Conservation (phyloP, 352 stramenopile species). For the Aphanomyces astaci region DNA sequence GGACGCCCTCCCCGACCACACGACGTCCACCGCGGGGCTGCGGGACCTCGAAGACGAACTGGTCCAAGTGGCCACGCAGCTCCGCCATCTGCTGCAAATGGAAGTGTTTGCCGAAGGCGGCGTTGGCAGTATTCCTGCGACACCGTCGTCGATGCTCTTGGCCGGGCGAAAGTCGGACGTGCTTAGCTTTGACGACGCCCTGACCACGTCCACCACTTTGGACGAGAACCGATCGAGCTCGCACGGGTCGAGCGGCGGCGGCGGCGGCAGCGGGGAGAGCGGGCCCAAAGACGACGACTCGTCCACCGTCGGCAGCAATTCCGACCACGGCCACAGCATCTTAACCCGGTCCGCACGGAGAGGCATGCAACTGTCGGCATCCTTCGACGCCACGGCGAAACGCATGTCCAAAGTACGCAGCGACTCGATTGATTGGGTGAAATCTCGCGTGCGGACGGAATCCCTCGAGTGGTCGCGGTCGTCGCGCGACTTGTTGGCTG, state of each 20-base stretch:
- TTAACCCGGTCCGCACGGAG: constrained; percentile 12
- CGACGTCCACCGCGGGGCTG: not conserved
- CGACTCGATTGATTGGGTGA: constrained; percentile 23
- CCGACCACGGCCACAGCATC: not conserved
- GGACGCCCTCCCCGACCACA: constrained; percentile 1
- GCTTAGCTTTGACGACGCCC: not conserved
- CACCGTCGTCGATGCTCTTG: not conserved
- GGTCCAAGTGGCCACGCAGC: constrained; percentile 1
- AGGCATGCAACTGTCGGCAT: not conserved
- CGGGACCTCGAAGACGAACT: constrained; percentile 17
- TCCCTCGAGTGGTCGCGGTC: not conserved
- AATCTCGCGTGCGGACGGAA: constrained; percentile 1
- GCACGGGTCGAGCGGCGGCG: constrained; percentile 10
- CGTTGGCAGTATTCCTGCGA: too few relatives aligned
- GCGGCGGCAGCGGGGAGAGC: not conserved
- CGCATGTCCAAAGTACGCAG: constrained; percentile 17
- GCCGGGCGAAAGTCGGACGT: not conserved
- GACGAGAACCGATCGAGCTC: constrained; percentile 19
- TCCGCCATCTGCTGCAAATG: constrained; percentile 2
- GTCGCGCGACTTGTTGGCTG: not conserved
- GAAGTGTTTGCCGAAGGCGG: not conserved
- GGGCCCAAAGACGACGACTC: not conserved
- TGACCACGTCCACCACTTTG: not conserved
- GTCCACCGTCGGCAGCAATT: not conserved
- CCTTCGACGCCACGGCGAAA: constrained; percentile 11